Evolutionary conservation across 352 stramenopile species (phyloP).

Genomic region (Phytophthora palmivora): DNA sequence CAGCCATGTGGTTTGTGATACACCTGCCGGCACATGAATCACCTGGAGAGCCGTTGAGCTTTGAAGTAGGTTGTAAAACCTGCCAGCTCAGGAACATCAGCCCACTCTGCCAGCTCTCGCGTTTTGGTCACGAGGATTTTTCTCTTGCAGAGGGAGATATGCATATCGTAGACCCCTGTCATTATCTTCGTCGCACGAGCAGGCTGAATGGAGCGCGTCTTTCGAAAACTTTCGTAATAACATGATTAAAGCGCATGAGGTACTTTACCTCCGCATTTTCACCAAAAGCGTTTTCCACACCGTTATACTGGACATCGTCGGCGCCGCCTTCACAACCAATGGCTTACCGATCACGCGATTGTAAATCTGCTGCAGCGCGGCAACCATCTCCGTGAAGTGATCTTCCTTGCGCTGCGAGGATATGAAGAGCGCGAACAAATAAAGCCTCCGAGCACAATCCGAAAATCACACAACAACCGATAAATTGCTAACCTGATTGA

Average conservation of each 20-base stretch:
- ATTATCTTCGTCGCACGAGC: no score
- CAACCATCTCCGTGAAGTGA: not conserved
- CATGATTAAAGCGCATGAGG: not conserved
- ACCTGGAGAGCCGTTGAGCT: no score
- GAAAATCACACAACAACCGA: conserved; percentile 27
- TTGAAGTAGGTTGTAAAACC: no score
- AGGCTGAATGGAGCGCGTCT: no score
- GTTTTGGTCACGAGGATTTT: no score
- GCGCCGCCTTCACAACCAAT: not conserved
- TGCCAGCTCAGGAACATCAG: no score
- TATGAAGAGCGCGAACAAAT: conserved; percentile 22
- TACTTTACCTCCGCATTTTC: not conserved
- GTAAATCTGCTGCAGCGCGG: not conserved
- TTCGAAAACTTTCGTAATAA: not conserved
- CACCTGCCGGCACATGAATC: no score
- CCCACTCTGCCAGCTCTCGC: no score
- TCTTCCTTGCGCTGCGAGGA: not conserved
- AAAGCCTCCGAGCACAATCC: conserved; percentile 13
- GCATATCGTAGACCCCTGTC: no score
- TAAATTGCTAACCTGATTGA: conserved; percentile 17
- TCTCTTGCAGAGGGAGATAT: no score
- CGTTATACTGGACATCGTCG: not conserved
- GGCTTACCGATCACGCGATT: not conserved
- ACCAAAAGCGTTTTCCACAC: not conserved
- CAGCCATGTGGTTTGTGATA: no score